Base-by-base conservation (phyloP, 1,284 basidiomycete species). In the Phlebopus sp. region DNA sequence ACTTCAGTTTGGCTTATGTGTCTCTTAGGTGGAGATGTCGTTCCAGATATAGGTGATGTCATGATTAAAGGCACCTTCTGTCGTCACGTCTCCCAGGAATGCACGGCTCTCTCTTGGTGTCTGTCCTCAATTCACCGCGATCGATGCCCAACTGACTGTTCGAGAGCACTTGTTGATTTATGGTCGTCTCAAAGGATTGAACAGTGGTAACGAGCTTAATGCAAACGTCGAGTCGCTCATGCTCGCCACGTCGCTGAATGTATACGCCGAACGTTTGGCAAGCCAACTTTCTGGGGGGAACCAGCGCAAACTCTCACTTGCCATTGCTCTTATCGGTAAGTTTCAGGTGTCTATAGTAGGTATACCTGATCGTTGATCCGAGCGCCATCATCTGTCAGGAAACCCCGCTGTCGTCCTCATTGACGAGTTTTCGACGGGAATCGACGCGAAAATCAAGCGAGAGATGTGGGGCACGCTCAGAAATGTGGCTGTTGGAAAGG, bases 61-160 rank as follows among this genome's bases (percentile, higher is more conserved):
- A 58, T 77, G 42, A 84, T 91, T 56, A 76, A 78, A 43, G 79
- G 77, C 1, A 69, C 74, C 25, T n/a, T 90, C 86, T 1, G 79
- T 87, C 31, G 69, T 86, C 17, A 68, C 71, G 21, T 71, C 81
- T 47, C 78, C 86, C 0, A 77, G 77, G 30, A 71, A 66, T 4
- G 85, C 88, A 25, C 75, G 85, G 38, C 73, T 83, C 4, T 74
- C 78, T 4, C 76, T 91, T 6, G 88, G 88, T 2, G 86, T 91
- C 35, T 90, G 86, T 59, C 89, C 88, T 0, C 89, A 92, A 55
- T 88, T 90, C 67, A 89, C 88, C 4, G 88, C 89, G 0, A 86
- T 91, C 49, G 90, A 91, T 53, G 71, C 79, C 5, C 81, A 88
- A 53, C 67, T 92, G 40, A 90, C 84, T 3, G 89, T 90, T 13